Conservation (phyloP, 1,284 basidiomycete species). For the Ganoderma resinaceum region DNA sequence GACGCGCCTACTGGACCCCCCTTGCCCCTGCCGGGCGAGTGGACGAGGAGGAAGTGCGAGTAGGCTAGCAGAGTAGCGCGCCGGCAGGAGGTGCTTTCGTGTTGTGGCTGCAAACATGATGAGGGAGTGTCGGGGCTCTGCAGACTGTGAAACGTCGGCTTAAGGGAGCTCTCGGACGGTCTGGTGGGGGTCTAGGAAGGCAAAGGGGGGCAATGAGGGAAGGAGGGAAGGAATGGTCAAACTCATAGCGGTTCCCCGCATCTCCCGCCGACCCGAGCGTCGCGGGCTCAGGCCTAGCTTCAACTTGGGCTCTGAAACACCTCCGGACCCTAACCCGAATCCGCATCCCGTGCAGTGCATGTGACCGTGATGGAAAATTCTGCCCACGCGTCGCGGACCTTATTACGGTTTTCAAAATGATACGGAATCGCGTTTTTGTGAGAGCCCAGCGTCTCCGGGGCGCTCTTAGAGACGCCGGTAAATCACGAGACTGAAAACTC, state of each 20-base stretch:
- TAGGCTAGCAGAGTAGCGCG: constrained; percentile 1
- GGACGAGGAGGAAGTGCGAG: not conserved
- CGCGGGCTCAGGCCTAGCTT: constrained; percentile 17
- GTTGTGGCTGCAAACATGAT: constrained; percentile 13
- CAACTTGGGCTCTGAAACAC: constrained; percentile 6
- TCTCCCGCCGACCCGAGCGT: constrained; percentile 11
- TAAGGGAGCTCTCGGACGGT: not conserved
- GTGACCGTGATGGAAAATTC: constrained; percentile 22
- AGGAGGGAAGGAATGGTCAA: not conserved
- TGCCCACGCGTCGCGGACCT: too few species aligned
- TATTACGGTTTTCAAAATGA: too few species aligned
- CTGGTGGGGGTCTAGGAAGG: not conserved
- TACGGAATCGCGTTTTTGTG: too few species aligned
- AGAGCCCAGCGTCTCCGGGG: too few species aligned
- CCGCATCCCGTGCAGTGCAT: constrained; percentile 8
- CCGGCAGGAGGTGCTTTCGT: not conserved
- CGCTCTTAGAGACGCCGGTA: too few species aligned
- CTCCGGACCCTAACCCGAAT: constrained; percentile 21
- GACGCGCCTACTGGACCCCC: not conserved
- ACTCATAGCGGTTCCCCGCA: not conserved
- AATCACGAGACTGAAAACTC: too few species aligned
- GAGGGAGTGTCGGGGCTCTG: not conserved
- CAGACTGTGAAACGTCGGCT: not conserved
- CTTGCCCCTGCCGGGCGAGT: not conserved
- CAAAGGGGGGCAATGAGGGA: not conserved